Base-by-base conservation (phyloP, 768 basidiomycete species). In the Leucosporidium scottii region DNA sequence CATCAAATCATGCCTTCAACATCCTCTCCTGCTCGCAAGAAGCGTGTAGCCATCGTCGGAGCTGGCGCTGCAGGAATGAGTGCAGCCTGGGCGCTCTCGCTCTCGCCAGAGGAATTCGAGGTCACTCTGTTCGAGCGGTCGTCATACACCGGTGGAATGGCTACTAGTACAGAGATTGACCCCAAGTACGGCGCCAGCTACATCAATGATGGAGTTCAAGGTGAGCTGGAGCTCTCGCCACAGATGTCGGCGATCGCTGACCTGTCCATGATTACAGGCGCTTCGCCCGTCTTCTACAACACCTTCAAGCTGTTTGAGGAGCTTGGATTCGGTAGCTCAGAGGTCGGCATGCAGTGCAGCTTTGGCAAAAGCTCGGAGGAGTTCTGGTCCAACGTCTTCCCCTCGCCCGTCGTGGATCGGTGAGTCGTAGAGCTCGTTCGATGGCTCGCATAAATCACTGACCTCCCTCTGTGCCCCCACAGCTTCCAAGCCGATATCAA, bases 301-400 rank as follows among this genome's bases (percentile, higher is more conserved):
- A n/a, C 34, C 21, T 58, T 58, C 36, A 39, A 30, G 30, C 2
- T 58, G 57, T 58, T 58, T 17, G 57, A 58, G 34, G 20, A 15
- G 20, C 21, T 58, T 1, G 57, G 57, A 0, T 58, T 58, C 34
- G 30, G 10, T n/a, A 36, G 34, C 23, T n/a, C 34, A 4, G 57
- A 58, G 36, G 57, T 58, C 36, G 57, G 36, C 5, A 58, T 58
- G 57, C 57, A 58, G 57, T 58, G 57, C 23, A 23, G 21, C 31
- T 58, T 58, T 25, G 57, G 57, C 20, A 58, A 39, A 6, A 44
- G 39, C 39, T 28, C 23, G 7, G 31, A 36, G 30, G 57, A 58
- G 23, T 58, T 58, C 36, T 58, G 57, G 57, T 9, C 23, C 23
- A 58, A 58, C 36, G 57, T 58, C 18, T 58, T 58, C 31, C 57